Conservation (phyloP, 768 basidiomycete genomes). For the Boletus insuetus region DNA sequence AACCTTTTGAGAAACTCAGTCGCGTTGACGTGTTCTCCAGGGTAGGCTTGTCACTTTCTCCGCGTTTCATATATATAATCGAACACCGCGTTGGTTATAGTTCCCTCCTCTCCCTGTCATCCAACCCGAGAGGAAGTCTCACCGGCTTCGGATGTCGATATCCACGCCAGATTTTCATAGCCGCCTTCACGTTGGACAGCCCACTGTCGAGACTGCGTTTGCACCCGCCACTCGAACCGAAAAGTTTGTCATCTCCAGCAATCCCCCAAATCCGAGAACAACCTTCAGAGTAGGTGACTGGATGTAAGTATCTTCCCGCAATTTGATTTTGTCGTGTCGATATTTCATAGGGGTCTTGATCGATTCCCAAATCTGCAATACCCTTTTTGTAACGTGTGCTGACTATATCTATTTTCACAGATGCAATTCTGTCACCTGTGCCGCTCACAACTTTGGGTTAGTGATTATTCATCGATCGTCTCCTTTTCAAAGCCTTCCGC, state of each 20-base stretch:
- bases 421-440: constrained; percentile 66
- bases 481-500: constrained; percentile 3
- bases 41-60: constrained; percentile 9
- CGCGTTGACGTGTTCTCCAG: constrained; percentile 38
- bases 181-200: constrained; percentile 10
- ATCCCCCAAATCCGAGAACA: constrained; percentile 68
- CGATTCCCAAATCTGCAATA: constrained; percentile 7
- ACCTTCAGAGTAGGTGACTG: constrained; percentile 70
- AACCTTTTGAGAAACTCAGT: constrained; percentile 56
- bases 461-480: constrained; percentile 29
- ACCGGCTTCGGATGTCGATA: constrained; percentile 34
- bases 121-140: constrained; percentile 14
- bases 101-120: constrained; percentile 23
- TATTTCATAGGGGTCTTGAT: constrained; percentile 16
- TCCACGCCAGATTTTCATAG: constrained; percentile 34
- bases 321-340: constrained; percentile 18
- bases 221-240: constrained; percentile 12
- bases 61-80: not conserved
- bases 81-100: not conserved
- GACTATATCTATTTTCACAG: constrained; percentile 32
- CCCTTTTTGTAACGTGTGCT: constrained; percentile 3
- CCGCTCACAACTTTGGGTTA: constrained; percentile 85
- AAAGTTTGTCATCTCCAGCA: constrained; percentile 60
- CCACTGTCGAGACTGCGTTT: not conserved
- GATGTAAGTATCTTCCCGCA: constrained; percentile 56